Evolutionary conservation across 768 basidiomycete genomes (phyloP).

Genomic region (Chlorophyllum brunneum): DNA sequence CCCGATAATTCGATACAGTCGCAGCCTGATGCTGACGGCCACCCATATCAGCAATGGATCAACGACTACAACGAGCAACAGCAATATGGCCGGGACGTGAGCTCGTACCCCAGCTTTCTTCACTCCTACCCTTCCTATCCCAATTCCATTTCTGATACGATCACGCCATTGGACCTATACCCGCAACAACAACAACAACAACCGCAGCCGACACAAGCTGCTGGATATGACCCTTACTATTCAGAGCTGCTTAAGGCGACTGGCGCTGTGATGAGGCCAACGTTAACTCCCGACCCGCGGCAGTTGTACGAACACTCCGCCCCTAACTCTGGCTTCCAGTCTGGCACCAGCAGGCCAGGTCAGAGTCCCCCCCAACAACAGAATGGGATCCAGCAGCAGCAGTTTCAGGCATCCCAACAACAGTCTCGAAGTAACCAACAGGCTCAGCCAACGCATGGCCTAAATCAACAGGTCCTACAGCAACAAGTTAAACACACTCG

Average conservation of each 20-base stretch:
- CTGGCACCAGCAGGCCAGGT: conserved; percentile 26
- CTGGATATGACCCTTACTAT: too few species aligned
- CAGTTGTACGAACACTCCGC: conserved; percentile 18
- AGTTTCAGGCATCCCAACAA: background rate
- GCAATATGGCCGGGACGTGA: conserved; percentile 10
- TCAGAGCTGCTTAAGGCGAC: conserved; percentile 13
- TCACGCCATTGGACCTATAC: conserved; percentile 18
- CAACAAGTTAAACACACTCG: background rate
- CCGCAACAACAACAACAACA: background rate
- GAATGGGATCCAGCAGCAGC: too few species aligned
- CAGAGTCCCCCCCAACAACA: conserved; percentile 16
- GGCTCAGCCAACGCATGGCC: background rate
- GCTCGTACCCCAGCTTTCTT: background rate
- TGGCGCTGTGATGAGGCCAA: conserved; percentile 12
- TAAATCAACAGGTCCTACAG: background rate
- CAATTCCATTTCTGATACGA: conserved; percentile 20
- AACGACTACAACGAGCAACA: conserved; percentile 27
- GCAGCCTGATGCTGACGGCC: conserved; percentile 22
- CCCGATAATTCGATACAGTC: conserved; percentile 32
- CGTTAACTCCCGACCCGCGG: conserved; percentile 20
- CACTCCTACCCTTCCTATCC: conserved; percentile 15
- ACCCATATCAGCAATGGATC: conserved; percentile 42
- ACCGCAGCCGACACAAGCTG: too few species aligned
- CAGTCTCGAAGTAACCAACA: conserved; percentile 2
- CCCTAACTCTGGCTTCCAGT: conserved; percentile 23